Percentiles rank a stretch among this genome's conserved stretches.
Conservation (phyloP, 495 filamentous ascomycete genomes). For the Daldinia grandis region DNA sequence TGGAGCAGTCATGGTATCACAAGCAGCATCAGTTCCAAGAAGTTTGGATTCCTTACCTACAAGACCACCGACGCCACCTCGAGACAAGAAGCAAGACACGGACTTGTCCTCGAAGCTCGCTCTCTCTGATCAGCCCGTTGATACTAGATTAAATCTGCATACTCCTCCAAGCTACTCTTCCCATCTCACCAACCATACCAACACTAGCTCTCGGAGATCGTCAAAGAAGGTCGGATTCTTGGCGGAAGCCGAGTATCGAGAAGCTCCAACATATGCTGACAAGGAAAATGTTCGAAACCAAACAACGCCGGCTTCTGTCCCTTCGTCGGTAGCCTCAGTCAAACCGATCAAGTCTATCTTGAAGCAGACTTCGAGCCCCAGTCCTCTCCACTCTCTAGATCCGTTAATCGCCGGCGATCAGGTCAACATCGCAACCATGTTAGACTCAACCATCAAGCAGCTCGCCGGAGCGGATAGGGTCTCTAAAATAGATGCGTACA, state of each 20-base stretch:
- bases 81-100: conserved; percentile 54
- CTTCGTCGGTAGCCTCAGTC: conserved; percentile 65
- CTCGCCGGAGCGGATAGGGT: conserved; percentile 73
- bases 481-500: conserved; percentile 85
- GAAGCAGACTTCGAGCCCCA: conserved; percentile 64
- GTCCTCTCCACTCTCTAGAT: conserved; percentile 51
- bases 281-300: conserved; percentile 52
- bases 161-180: conserved; percentile 61
- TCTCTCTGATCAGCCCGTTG: conserved; percentile 43
- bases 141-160: conserved; percentile 51
- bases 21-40: conserved; percentile 49
- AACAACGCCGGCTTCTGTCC: conserved; percentile 56
- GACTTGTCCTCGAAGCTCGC: conserved; percentile 35
- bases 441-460: conserved; percentile 82
- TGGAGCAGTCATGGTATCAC: conserved; percentile 59
- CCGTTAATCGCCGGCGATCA: conserved; percentile 49
- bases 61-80: conserved; percentile 65
- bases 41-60: conserved; percentile 54
- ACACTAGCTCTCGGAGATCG: conserved; percentile 61
- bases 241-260: conserved; percentile 74
- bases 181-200: conserved; percentile 64
- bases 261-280: conserved; percentile 60
- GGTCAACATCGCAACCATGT: conserved; percentile 71
- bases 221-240: conserved; percentile 81
- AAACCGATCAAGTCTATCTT: conserved; percentile 87